A percentile compares a stretch with the other conserved stretches of the same genome.
These are phyloP conservation scores for Solanum corneliomulleri DNA, from an alignment of 257 asterid species.

Conservation along the genomic window DNA sequence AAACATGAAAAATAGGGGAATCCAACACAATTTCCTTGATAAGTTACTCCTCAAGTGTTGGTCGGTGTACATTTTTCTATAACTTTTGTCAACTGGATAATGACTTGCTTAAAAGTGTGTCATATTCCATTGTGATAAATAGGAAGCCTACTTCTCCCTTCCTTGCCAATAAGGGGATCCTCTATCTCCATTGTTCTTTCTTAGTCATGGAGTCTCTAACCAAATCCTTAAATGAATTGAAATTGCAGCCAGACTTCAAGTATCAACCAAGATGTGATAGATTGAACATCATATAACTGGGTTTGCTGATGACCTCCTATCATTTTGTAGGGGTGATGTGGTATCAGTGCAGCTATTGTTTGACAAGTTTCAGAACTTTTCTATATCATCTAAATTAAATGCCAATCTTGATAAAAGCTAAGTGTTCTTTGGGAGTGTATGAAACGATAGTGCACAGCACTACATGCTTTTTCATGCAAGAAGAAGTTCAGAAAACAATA, in stretches of 20 bases:
- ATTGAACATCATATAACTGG: background rate
- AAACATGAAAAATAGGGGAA: background rate
- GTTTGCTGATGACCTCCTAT: background rate
- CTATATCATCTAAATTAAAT: background rate
- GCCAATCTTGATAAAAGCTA: background rate
- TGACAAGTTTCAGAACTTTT: background rate
- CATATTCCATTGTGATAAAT: background rate
- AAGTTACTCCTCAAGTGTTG: background rate
- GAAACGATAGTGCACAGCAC: background rate
- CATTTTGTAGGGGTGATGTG: background rate
- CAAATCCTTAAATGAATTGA: background rate
- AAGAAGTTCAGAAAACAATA: background rate
- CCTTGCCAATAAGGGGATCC: background rate
- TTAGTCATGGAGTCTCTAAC: background rate
- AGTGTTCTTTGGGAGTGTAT: background rate
- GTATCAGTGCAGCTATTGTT: background rate
- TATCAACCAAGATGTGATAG: background rate
- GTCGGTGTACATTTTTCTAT: background rate
- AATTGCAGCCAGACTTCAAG: background rate
- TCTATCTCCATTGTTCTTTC: background rate
- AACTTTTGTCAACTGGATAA: background rate
- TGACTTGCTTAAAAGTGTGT: background rate
- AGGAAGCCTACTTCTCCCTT: background rate
- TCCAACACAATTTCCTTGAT: background rate
- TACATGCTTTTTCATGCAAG: background rate